A percentile compares a stretch with the other conserved stretches of the same genome.
Conservation (phyloP, 1,284 basidiomycete genomes). For the Cystobasidiaceae sp. region DNA sequence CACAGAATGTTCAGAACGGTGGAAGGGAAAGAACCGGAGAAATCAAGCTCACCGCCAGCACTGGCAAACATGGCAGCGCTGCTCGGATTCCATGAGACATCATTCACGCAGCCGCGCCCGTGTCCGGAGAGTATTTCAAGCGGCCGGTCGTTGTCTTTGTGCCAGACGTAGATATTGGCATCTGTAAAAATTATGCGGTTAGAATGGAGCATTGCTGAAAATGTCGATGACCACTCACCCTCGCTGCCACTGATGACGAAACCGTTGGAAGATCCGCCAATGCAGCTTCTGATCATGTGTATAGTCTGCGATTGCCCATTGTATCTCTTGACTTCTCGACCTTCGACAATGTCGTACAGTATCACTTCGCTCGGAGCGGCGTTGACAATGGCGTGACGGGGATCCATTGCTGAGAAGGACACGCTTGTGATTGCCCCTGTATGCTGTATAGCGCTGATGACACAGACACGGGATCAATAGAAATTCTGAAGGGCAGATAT, state of each 20-base stretch:
- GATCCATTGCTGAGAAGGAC: constrained; percentile 72
- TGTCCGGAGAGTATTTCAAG: constrained; percentile 82
- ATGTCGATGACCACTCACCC: constrained; percentile 55
- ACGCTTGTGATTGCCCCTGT: constrained; percentile 73
- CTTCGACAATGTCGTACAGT: constrained; percentile 68
- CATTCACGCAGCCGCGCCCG: constrained; percentile 80
- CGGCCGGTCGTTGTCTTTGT: constrained; percentile 73
- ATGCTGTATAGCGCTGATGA: constrained; percentile 34
- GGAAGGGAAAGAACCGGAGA: constrained; percentile 40
- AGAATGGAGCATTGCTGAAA: background rate
- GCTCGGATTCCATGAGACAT: constrained; percentile 88
- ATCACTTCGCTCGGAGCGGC: constrained; percentile 82
- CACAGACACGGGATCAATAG: constrained; percentile 25
- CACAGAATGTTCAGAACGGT: constrained; percentile 36
- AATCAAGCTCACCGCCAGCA: constrained; percentile 38
- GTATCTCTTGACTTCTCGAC: constrained; percentile 65
- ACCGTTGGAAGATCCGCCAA: constrained; percentile 83
- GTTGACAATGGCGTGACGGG: constrained; percentile 78
- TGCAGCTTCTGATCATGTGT: constrained; percentile 85
- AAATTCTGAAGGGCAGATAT: constrained; percentile 35
- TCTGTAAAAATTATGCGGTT: background rate
- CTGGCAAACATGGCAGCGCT: constrained; percentile 78
- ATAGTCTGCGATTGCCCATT: constrained; percentile 72
- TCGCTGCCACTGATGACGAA: constrained; percentile 93
- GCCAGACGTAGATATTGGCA: constrained; percentile 85